Evolutionary conservation across 352 stramenopile species (phyloP).

Genomic region (Globisporangium recalcitrans): DNA sequence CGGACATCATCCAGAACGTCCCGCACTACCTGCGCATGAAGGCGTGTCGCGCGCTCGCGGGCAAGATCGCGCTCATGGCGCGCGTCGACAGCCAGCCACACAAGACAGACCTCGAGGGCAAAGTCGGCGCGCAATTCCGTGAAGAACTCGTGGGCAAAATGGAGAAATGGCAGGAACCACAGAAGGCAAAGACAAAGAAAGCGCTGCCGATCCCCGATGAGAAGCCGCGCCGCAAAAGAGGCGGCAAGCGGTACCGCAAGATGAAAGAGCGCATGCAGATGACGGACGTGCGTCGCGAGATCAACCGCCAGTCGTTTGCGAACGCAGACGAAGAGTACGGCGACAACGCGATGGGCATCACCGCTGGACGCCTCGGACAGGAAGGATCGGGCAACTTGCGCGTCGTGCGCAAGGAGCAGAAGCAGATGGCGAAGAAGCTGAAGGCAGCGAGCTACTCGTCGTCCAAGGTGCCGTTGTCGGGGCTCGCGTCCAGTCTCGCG

Average conservation of each 20-base stretch:
- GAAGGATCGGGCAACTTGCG: conserved; percentile 88
- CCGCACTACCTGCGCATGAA: conserved; percentile 93
- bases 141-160: conserved; percentile 93
- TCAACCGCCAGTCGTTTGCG: conserved; percentile 95
- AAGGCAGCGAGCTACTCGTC: conserved; percentile 81
- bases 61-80: conserved; percentile 87
- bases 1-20: conserved; percentile 89
- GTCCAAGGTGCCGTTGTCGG: conserved; percentile 62
- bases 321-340: conserved; percentile 94
- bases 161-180: conserved; percentile 95
- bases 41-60: conserved; percentile 90
- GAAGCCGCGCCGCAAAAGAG: conserved; percentile 92
- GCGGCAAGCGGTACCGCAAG: conserved; percentile 92
- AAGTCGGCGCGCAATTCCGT: conserved; percentile 82
- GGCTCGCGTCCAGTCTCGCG: conserved; percentile 94
- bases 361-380: conserved; percentile 86
- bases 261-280: conserved; percentile 97
- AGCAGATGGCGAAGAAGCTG: conserved; percentile 91
- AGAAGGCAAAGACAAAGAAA: conserved; percentile 96
- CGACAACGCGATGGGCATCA: conserved; percentile 98
- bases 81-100: conserved; percentile 91
- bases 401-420: conserved; percentile 87
- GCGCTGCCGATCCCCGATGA: conserved; percentile 94
- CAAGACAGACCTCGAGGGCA: conserved; percentile 51
- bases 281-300: conserved; percentile 96